Base-by-base conservation (phyloP, 2,329 filamentous ascomycete species). In the Penicillium sp. region DNA sequence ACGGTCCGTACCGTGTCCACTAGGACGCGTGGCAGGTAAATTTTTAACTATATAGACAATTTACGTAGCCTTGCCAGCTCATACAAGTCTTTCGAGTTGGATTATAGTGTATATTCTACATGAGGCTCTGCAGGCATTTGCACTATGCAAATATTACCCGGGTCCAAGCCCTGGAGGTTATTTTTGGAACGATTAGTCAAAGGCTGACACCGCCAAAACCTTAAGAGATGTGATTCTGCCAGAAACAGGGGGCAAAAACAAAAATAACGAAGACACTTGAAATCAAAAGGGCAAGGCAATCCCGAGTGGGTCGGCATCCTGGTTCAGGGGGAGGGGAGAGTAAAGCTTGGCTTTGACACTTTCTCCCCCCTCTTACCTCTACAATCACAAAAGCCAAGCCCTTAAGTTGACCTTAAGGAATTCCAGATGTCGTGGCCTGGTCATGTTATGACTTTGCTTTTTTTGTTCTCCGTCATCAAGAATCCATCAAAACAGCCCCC, bases 281-380 rank as follows among this genome's bases (percentile, higher is more conserved):
- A 17, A 29, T 8, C 25, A 31, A n/a, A 54, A 29, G 25, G 52
- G 36, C 10, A 36, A 38, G 21, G 15, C 42, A 21, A 42, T 42
- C 29, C 21, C 42, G 45, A 39, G 55, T 52, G 45, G 61, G 52
- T 55, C 57, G 13, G 15, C 7, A 42, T 42, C 21, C 41, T 25
- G n/a, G 29, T 33, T 55, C 58, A 58, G 59, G 62, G 55, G 12
- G 12, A 13, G 54, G 33, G 7, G 21, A n/a, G 3, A 13, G 19
- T 36, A 59, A 65, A 63, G 62, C 62, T 65, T 65, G 61, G 61
- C 59, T 25, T 51, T 49, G 15, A 51, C 27, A 42, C 17, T 25
- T 42, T 36, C 21, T 4, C 21, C 4, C 36, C 25, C 15, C 6
- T n/a, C 36, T 19, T 21, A 13, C 19, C 12, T 7, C 31, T 13